phyloP scores from a whole-genome alignment of 2,329 filamentous ascomycete genomes.

The Aureobasidium pullulans region DNA sequence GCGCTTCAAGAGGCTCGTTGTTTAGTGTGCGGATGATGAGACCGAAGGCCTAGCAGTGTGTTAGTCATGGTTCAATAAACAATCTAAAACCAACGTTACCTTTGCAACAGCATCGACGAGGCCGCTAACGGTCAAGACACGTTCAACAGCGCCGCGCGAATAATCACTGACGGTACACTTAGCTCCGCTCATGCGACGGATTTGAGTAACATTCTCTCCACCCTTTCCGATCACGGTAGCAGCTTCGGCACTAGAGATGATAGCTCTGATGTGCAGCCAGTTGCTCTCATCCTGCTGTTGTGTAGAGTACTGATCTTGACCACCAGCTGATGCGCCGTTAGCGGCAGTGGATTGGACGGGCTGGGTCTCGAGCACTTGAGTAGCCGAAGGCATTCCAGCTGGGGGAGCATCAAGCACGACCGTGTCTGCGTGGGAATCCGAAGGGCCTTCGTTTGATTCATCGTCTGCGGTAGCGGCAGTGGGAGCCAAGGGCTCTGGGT shows the following conservation, averaged over 20 bases:
- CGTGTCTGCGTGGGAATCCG: constrained; percentile 60
- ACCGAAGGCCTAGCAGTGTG: constrained; percentile 67
- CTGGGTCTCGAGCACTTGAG: constrained; percentile 44
- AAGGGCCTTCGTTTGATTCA: constrained; percentile 36
- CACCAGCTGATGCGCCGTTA: constrained; percentile 46
- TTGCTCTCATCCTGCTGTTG: constrained; percentile 76
- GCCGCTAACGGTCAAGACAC: constrained; percentile 94
- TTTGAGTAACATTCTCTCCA: constrained; percentile 96
- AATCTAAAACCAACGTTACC: constrained; percentile 44
- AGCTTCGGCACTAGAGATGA: constrained; percentile 95
- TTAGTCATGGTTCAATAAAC: constrained; percentile 22
- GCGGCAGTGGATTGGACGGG: constrained; percentile 51
- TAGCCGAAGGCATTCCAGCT: constrained; percentile 38
- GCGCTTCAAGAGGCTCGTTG: constrained; percentile 82
- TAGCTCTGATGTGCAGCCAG: constrained; percentile 95
- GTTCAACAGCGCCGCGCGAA: constrained; percentile 91
- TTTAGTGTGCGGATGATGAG: constrained; percentile 97
- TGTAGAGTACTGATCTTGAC: constrained; percentile 24
- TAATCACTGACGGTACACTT: constrained; percentile 99
- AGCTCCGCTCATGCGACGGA: constrained; percentile 86
- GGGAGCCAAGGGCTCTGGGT: constrained; percentile 33
- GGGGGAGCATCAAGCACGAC: constrained; percentile 59
- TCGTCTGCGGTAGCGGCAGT: constrained; percentile 33
- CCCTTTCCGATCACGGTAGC: constrained; percentile 98
- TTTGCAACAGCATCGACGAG: constrained; percentile 95